Evolutionary conservation across 306 rosid genomes (phyloP), one percentile per base, ranked within the genome.

Genomic region (Prunus mume): DNA sequence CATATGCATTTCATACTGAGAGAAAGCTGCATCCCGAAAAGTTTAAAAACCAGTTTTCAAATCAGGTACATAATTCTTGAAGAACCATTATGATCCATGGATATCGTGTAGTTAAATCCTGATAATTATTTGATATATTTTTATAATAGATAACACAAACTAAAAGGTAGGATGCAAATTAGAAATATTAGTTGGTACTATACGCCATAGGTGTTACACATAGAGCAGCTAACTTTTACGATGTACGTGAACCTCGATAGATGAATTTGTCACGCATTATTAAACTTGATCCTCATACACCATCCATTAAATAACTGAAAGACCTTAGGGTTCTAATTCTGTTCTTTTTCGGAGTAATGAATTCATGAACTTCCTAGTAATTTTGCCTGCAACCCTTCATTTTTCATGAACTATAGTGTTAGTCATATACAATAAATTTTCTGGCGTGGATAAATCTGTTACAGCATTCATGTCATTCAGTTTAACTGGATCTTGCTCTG

Each of bases 1-100:
- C 99, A 45, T 92, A 92, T 52, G 97, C 93, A 61, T 95, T 95
- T 88, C 99, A 95, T 83, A 88, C 97, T 27, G 97, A 95, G 85
- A 78, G 99, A 76, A 95, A 95, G 87, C 24, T 76, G 90, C 88
- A 92, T 85, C 99, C 99, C 2, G 99, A 91, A 84, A 95, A 89
- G 64, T 95, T 92, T 69, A 95, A 92, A 79, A 90, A 90, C 81
- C 99, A 92, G 78, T 83, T 92, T 70, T 79, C 85, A 75, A 92
- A 95, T 84, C 97, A 92, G 96, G 99, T 92, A 82, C 45, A 45
- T 25, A 75, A 57, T 69, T 81, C 58, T 66, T 50, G 32, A 70
- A n/a, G 64, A 38, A 15, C 18, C 67, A 61, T 54, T 75, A 15
- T 25, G 20, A 69, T 66, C 43, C 32, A 62, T 17, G 54, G 41